Base-by-base conservation (phyloP, 441 rosid species). In the Adansonia madagascariensis region DNA sequence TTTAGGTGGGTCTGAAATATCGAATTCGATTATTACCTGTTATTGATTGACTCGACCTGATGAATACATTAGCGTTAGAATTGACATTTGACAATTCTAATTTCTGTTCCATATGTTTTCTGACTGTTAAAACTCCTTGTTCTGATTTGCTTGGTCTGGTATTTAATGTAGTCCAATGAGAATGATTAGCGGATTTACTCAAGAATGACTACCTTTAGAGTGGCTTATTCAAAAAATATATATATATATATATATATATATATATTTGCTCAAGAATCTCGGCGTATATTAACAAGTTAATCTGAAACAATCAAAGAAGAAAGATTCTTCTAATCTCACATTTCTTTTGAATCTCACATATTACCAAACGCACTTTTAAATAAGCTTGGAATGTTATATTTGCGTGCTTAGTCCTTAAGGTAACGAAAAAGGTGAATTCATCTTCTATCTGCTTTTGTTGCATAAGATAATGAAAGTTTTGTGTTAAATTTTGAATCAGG, bases 121-220 rank as follows among this genome's bases (percentile, higher is more conserved):
- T 39, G 57, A 55, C 55, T 71, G 1, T 46, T 27, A 11, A 12
- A 63, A 69, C 24, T 41, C 71, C 60, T 72, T 71, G 2, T 66
- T 80, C 71, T n/a, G 8, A 66, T 74, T 66, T 81, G 76, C 74
- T 53, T 75, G 10, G 14, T 14, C 50, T 56, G 18, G 75, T 59
- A 18, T 43, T 62, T 41, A 60, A 43, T 59, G 14, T 43, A 7
- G 68, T 44, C 53, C 57, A 17, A 39, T 31, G 24, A 49, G 74
- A 52, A 52, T 52, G 60, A 50, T 27, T 52, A 52, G 17, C 46
- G n/a, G 24, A 52, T 15, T 27, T 50, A 8, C 14, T 71, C 43
- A 31, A 18, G 14, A 31, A 15, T 2, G n/a, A 8, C n/a, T 31
- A 52, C 11, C 22, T 71, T 35, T 22, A 11, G 8, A 7, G 41